These are phyloP conservation scores for Mycosphaerella sp. DNA, from an alignment of 2,329 filamentous ascomycete genomes.

Conservation along the genomic window DNA sequence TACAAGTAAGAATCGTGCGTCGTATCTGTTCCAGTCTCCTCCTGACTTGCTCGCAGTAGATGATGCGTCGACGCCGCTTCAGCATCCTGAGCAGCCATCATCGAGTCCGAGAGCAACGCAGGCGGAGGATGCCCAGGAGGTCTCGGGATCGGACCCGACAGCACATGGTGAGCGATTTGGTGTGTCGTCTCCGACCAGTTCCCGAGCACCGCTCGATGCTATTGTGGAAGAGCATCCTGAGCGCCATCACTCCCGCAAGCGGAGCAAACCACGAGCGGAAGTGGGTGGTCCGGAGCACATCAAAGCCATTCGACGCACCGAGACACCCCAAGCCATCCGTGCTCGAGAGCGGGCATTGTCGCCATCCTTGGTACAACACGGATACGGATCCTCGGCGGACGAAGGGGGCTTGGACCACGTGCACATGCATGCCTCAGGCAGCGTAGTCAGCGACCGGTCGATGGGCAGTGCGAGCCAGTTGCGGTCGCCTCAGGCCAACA, in stretches of 20 bases:
- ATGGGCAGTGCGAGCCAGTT: conserved; percentile 36
- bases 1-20: conserved; percentile 42
- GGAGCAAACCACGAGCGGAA: conserved; percentile 39
- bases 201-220: conserved; percentile 36
- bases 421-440: conserved; percentile 32
- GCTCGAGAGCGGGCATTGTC: conserved; percentile 27
- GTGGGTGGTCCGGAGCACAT: conserved; percentile 39
- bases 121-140: conserved; percentile 1
- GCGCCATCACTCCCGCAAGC: conserved; percentile 29
- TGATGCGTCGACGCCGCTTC: conserved; percentile 2
- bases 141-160: conserved; percentile 2
- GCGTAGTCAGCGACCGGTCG: conserved; percentile 42
- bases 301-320: conserved; percentile 38
- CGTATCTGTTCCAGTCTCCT: conserved; percentile 42
- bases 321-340: conserved; percentile 39
- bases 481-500: conserved; percentile 32
- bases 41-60: conserved; percentile 26
- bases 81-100: conserved; percentile 5
- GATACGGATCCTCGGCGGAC: too few species aligned
- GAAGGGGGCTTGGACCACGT: too few species aligned
- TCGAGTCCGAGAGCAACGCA: conserved; percentile 1
- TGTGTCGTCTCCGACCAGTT: conserved; percentile 24
- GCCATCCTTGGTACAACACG: not conserved
- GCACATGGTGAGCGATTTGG: conserved; percentile 6
- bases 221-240: conserved; percentile 37